Evolutionary conservation across 306 rosid genomes (phyloP).

Genomic region (Corylus americana): DNA sequence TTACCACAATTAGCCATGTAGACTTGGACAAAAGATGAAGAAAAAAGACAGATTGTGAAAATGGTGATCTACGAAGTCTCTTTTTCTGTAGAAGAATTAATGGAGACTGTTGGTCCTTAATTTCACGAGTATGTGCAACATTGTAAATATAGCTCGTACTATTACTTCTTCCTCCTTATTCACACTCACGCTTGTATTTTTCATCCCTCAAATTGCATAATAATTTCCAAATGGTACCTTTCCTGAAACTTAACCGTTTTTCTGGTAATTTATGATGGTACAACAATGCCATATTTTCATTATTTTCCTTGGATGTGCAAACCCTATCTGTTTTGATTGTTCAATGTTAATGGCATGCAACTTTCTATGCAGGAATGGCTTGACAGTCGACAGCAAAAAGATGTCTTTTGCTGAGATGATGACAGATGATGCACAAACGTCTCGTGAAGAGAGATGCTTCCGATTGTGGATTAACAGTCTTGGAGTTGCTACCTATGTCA

Average conservation of each 20-base stretch:
- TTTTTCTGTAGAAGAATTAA: background rate
- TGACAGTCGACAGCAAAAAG: constrained; percentile 65
- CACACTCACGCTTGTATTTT: background rate
- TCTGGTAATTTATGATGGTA: background rate
- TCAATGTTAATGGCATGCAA: constrained; percentile 17
- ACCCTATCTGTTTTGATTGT: background rate
- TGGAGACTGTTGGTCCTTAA: background rate
- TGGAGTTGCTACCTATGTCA: constrained; percentile 77
- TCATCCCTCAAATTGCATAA: background rate
- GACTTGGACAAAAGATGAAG: background rate
- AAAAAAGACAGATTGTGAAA: background rate
- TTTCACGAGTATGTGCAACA: background rate
- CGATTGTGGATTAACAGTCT: constrained; percentile 98
- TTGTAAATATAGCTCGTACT: background rate
- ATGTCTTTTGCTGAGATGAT: constrained; percentile 96
- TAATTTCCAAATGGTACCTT: background rate
- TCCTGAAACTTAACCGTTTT: background rate
- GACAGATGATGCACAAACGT: constrained; percentile 94
- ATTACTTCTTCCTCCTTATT: background rate
- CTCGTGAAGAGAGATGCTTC: constrained; percentile 97
- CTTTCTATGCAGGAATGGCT: constrained; percentile 78
- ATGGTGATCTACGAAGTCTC: background rate
- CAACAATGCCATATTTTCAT: background rate
- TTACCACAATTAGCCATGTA: background rate
- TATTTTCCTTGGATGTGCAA: constrained; percentile 1